A percentile compares a stretch with the other conserved stretches of the same genome.
Conservation (phyloP, 192 early-diverging fungal genomes). For the Thoreauomyces humboldtii region DNA sequence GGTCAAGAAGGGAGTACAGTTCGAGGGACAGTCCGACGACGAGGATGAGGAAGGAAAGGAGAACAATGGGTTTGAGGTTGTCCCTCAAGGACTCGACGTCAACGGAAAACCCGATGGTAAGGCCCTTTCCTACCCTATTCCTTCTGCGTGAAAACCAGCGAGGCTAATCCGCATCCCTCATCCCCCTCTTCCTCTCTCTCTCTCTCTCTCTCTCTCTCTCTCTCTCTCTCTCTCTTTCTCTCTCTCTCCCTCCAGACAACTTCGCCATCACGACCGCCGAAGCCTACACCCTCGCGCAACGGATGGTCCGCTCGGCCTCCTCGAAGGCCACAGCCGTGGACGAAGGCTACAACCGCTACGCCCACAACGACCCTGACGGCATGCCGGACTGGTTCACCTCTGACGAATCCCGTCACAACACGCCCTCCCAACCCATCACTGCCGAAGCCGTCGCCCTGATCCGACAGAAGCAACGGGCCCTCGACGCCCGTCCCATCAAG, state of each 20-base stretch:
- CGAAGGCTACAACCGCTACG: constrained; percentile 86
- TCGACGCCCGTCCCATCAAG: constrained; percentile 98
- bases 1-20: neutral
- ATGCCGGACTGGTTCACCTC: constrained; percentile 83
- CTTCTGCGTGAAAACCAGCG: no score
- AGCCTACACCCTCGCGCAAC: constrained; percentile 84
- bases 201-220: neutral
- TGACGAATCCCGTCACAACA: constrained; percentile 89
- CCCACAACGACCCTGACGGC: constrained; percentile 80
- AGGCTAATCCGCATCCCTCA: no score
- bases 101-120: constrained; percentile 21
- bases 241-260: constrained; percentile 23
- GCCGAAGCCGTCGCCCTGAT: constrained; percentile 93
- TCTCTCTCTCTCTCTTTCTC: neutral
- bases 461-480: constrained; percentile 74
- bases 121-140: no score
- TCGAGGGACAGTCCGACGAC: constrained; percentile 10
- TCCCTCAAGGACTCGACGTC: constrained; percentile 19
- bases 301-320: constrained; percentile 75
- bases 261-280: constrained; percentile 84
- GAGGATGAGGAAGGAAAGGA: constrained; percentile 57
- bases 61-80: constrained; percentile 53
- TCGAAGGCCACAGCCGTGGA: constrained; percentile 85
- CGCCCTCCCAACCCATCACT: constrained; percentile 86
- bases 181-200: no score